Conservation (phyloP, 2,329 filamentous ascomycete genomes). For the Teratosphaeria destructans region DNA sequence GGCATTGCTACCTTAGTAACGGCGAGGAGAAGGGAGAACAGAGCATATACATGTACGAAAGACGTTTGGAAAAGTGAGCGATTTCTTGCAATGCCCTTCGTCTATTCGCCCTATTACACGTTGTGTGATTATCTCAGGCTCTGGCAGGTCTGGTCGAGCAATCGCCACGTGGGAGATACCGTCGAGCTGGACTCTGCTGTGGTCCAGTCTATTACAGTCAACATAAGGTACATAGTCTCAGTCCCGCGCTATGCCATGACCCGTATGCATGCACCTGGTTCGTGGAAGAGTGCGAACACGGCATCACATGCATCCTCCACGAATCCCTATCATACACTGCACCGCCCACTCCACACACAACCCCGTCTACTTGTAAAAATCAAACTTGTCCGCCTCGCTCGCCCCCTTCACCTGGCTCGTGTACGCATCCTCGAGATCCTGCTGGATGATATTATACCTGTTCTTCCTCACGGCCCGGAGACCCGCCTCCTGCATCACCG, state of each 20-base stretch:
- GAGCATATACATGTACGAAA: not conserved
- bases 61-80: not conserved
- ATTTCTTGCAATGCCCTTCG: not conserved
- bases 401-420: slow-evolving; percentile 88
- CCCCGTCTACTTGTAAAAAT: slow-evolving; percentile 68
- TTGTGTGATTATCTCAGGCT: too few relatives aligned
- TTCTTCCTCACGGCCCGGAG: slow-evolving; percentile 93
- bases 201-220: not conserved
- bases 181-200: not conserved
- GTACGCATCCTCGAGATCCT: slow-evolving; percentile 92
- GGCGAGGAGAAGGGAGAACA: not conserved
- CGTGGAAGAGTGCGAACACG: not conserved
- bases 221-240: not conserved
- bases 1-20: not conserved
- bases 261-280: not conserved
- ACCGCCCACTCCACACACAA: not conserved
- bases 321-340: not conserved
- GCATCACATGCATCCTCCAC: not conserved
- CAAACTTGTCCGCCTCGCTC: slow-evolving; percentile 63
- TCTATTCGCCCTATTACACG: not conserved
- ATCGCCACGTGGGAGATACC: too few relatives aligned
- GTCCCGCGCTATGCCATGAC: not conserved
- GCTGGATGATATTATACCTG: slow-evolving; percentile 97
- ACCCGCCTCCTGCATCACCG: slow-evolving; percentile 98
- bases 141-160: too few relatives aligned